phyloP scores from a whole-genome alignment of 2,329 filamentous ascomycete species.

The Fusarium longipes region DNA sequence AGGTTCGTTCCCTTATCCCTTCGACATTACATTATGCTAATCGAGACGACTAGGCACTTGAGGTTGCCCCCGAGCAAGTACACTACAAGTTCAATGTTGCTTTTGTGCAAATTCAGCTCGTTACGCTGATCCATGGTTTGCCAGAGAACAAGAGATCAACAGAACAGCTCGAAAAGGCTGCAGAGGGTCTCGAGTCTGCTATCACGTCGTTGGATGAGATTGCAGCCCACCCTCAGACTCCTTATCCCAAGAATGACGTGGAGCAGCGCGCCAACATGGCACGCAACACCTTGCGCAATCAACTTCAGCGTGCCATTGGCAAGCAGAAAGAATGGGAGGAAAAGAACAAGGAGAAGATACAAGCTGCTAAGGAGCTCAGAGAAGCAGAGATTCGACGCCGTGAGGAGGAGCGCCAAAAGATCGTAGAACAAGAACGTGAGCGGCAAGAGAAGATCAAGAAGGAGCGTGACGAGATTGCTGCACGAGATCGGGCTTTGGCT shows the following conservation, averaged over 20 bases:
- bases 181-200: slow-evolving; percentile 83
- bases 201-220: slow-evolving; percentile 78
- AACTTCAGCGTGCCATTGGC: slow-evolving; percentile 86
- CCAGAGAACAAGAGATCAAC: slow-evolving; percentile 81
- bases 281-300: slow-evolving; percentile 91
- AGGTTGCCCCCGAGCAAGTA: slow-evolving; percentile 82
- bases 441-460: slow-evolving; percentile 84
- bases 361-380: slow-evolving; percentile 80
- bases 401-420: slow-evolving; percentile 78
- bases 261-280: slow-evolving; percentile 98
- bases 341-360: slow-evolving; percentile 88
- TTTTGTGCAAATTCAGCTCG: slow-evolving; percentile 95
- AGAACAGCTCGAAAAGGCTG: slow-evolving; percentile 82
- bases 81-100: slow-evolving; percentile 98
- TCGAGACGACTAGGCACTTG: slow-evolving; percentile 69
- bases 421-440: slow-evolving; percentile 76
- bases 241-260: slow-evolving; percentile 89
- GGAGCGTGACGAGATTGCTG: slow-evolving; percentile 83
- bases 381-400: slow-evolving; percentile 82
- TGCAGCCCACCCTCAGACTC: slow-evolving; percentile 72
- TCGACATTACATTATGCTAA: slow-evolving; percentile 21
- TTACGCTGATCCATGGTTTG: slow-evolving; percentile 79
- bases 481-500: slow-evolving; percentile 78
- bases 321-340: slow-evolving; percentile 92
- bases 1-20: slow-evolving; percentile 59